Conservation (phyloP, 2,329 filamentous ascomycete species). For the Graphilbum fragrans region DNA sequence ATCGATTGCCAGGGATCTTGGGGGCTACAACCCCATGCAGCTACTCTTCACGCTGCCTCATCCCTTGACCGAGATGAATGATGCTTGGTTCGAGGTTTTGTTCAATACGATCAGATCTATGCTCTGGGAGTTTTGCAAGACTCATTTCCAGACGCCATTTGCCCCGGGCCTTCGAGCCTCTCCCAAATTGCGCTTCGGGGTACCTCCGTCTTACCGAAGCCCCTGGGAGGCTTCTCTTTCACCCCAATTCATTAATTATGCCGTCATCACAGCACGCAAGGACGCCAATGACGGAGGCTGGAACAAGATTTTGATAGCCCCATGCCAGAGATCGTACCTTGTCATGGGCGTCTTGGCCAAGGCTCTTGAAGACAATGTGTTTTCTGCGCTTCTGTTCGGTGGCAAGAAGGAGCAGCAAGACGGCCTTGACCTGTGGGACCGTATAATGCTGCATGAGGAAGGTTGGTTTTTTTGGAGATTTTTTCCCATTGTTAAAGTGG, state of each 20-base stretch:
- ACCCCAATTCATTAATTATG: constrained; percentile 21
- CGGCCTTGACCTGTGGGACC: constrained; percentile 19
- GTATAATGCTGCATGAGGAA: constrained; percentile 17
- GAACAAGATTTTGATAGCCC: constrained; percentile 19
- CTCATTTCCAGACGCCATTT: constrained; percentile 15
- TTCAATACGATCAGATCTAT: constrained; percentile 17
- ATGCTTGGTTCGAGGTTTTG: constrained; percentile 15
- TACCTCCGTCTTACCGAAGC: not conserved
- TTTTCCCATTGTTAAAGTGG: not conserved
- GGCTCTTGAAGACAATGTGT: constrained; percentile 25
- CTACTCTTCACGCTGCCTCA: constrained; percentile 11
- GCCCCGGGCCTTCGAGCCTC: not conserved
- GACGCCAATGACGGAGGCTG: constrained; percentile 21
- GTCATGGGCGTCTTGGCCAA: constrained; percentile 23
- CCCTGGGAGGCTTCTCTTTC: constrained; percentile 9
- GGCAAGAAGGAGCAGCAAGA: constrained; percentile 14
- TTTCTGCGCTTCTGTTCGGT: constrained; percentile 26
- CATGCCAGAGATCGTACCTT: constrained; percentile 19
- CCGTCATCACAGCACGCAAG: constrained; percentile 19
- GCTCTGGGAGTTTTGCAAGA: constrained; percentile 12
- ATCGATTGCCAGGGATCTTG: constrained; percentile 4
- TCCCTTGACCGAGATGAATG: constrained; percentile 8
- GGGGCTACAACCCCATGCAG: constrained; percentile 11
- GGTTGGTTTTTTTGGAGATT: constrained; percentile 13
- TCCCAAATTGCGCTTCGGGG: too few relatives aligned